Percentiles rank a stretch among this genome's conserved stretches.
Evolutionary conservation across 192 early-diverging fungal genomes (phyloP).

Genomic region (Umbelopsis isabellina): DNA sequence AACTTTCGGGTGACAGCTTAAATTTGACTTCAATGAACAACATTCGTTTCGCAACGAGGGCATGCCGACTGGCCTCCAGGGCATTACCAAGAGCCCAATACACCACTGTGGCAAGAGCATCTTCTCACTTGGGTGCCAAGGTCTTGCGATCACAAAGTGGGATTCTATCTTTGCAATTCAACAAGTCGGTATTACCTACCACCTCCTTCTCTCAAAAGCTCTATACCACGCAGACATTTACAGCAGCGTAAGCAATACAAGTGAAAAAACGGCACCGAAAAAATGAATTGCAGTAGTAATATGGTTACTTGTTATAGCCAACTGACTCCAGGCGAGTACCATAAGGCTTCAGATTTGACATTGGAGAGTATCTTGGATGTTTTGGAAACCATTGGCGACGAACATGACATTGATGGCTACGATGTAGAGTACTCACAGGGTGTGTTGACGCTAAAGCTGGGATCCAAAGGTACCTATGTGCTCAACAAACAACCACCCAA

Average conservation of each 20-base stretch:
- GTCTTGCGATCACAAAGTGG: not conserved
- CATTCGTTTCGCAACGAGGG: not conserved
- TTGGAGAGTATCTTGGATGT: conserved; percentile 72
- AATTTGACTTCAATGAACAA: not conserved
- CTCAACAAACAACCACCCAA: conserved; percentile 99
- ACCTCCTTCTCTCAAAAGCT: no score
- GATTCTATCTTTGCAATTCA: no score
- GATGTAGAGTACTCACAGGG: conserved; percentile 85
- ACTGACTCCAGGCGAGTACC: conserved; percentile 60
- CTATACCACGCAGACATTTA: conserved; percentile 14
- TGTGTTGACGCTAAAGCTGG: conserved; percentile 87
- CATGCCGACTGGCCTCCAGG: not conserved
- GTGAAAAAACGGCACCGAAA: not conserved
- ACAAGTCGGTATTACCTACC: no score
- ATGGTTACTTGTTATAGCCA: conserved; percentile 28
- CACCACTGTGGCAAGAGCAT: not conserved
- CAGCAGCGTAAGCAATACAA: not conserved
- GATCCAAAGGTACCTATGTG: conserved; percentile 85
- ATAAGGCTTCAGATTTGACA: conserved; percentile 56
- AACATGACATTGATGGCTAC: conserved; percentile 64
- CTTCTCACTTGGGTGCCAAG: not conserved
- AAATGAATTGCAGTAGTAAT: no score
- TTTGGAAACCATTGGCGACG: conserved; percentile 80
- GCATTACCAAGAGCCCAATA: not conserved
- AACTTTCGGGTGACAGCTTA: no score